phyloP scores from a whole-genome alignment of 371 early-diverging fungal species.

The Zychaea mexicana region DNA sequence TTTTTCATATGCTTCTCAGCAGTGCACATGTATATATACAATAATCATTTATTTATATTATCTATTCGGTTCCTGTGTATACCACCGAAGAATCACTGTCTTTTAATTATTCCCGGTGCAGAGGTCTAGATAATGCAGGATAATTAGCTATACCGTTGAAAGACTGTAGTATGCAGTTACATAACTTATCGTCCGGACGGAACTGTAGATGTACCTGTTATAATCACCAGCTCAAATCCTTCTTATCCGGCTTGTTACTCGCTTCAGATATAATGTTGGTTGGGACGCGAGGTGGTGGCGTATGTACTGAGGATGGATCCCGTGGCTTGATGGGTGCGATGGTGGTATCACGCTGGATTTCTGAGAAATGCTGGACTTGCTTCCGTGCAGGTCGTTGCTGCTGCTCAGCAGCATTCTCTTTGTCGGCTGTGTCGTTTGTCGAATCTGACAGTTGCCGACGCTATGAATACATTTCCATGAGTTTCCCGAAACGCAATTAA shows the following conservation, averaged over 20 bases:
- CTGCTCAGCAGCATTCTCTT: constrained; percentile 4
- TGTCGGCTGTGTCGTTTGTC: neutral
- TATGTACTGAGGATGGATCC: constrained; percentile 40
- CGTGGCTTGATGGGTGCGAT: constrained; percentile 33
- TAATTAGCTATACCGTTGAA: too few species aligned
- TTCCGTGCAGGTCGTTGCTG: constrained; percentile 1
- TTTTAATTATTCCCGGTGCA: too few species aligned
- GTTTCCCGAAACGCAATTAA: neutral
- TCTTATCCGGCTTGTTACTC: constrained; percentile 24
- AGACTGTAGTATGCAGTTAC: too few species aligned
- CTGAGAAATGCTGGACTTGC: constrained; percentile 41
- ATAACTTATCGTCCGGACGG: too few species aligned
- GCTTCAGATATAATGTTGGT: constrained; percentile 30
- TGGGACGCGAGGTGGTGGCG: constrained; percentile 48
- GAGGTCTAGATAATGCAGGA: too few species aligned
- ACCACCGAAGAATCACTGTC: too few species aligned
- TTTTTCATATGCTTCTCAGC: too few species aligned
- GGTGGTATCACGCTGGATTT: constrained; percentile 43
- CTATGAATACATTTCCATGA: constrained; percentile 10
- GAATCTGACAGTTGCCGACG: constrained; percentile 23
- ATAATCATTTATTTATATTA: too few species aligned
- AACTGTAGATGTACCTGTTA: neutral
- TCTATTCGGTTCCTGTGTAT: too few species aligned
- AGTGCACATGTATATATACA: too few species aligned
- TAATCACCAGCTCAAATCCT: constrained; percentile 39